phyloP scores from a whole-genome alignment of 257 asterid genomes.

The Jaltomata sinuosa region DNA sequence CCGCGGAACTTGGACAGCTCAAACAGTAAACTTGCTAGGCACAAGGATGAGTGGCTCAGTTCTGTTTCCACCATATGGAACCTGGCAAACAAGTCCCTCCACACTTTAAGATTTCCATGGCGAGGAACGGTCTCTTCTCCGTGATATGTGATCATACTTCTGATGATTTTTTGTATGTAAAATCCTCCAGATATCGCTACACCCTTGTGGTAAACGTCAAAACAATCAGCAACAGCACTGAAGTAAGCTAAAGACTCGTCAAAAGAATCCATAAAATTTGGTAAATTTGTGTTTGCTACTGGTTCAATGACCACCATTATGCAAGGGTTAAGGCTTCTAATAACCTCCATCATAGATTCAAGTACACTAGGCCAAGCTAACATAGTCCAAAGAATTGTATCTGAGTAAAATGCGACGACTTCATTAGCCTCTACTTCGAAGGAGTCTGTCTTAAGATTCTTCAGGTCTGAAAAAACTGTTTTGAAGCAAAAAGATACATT shows the following conservation, averaged over 20 bases:
- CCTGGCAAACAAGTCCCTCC: conserved; percentile 26
- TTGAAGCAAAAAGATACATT: conserved; percentile 4
- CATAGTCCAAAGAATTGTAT: conserved; percentile 6
- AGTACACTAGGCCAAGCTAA: conserved; percentile 11
- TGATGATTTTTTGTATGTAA: background rate
- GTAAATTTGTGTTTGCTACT: conserved; percentile 9
- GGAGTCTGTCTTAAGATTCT: background rate
- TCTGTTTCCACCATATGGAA: conserved; percentile 26
- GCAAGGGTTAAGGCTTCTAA: conserved; percentile 19
- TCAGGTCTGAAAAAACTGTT: conserved; percentile 13
- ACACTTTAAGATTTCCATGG: conserved; percentile 7
- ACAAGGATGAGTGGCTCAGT: conserved; percentile 26
- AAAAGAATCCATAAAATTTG: conserved; percentile 14
- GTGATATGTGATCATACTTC: background rate
- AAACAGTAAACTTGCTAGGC: conserved; percentile 1
- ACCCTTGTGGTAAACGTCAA: conserved; percentile 15
- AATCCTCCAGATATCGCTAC: conserved; percentile 13
- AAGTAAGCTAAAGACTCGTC: conserved; percentile 9
- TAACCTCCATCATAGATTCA: conserved; percentile 7
- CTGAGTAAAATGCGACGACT: conserved; percentile 20
- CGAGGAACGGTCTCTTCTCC: conserved; percentile 15
- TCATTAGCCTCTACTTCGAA: conserved; percentile 16
- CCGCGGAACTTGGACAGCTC: background rate
- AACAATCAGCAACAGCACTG: conserved; percentile 19
- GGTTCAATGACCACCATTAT: conserved; percentile 23